Conservation (phyloP, 169 alveolate genomes). For the Miamiensis avidus region DNA sequence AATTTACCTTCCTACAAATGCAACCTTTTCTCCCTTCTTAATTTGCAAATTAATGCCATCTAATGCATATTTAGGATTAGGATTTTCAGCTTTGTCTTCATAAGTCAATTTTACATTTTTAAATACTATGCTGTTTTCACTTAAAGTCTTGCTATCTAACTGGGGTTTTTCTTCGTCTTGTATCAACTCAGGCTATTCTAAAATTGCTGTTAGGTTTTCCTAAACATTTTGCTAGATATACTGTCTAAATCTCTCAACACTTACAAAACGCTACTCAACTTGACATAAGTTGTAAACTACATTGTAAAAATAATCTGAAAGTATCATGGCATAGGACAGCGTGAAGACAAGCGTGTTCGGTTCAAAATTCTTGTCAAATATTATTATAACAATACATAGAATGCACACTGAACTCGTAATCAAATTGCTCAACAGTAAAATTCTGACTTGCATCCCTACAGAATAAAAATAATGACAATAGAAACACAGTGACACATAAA, state of each 20-base stretch:
- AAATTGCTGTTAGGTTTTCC: not conserved
- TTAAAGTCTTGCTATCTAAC: not conserved
- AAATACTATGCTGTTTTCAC: not conserved
- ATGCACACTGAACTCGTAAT: not conserved
- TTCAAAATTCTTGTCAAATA: not conserved
- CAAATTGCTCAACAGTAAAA: slow-evolving; percentile 1
- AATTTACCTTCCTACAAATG: slow-evolving; percentile 32
- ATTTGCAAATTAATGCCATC: slow-evolving; percentile 23
- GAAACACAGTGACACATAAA: not conserved
- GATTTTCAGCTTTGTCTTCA: slow-evolving; percentile 3
- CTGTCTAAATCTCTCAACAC: slow-evolving; percentile 19
- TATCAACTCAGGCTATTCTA: not conserved
- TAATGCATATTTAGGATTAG: slow-evolving; percentile 18
- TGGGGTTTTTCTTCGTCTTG: not conserved
- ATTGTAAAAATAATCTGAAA: slow-evolving; percentile 7
- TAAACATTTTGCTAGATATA: not conserved
- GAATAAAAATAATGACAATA: not conserved
- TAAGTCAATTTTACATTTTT: slow-evolving; percentile 16
- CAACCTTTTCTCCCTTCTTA: slow-evolving; percentile 43
- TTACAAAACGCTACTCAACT: slow-evolving; percentile 5
- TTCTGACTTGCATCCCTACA: slow-evolving; percentile 6
- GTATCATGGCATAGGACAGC: slow-evolving; percentile 6
- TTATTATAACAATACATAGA: not conserved
- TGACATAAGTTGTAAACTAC: not conserved
- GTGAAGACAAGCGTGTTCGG: not conserved